These are phyloP conservation scores for Salinomyces thailandicus DNA, from an alignment of 2,329 filamentous ascomycete genomes.

Conservation along the genomic window DNA sequence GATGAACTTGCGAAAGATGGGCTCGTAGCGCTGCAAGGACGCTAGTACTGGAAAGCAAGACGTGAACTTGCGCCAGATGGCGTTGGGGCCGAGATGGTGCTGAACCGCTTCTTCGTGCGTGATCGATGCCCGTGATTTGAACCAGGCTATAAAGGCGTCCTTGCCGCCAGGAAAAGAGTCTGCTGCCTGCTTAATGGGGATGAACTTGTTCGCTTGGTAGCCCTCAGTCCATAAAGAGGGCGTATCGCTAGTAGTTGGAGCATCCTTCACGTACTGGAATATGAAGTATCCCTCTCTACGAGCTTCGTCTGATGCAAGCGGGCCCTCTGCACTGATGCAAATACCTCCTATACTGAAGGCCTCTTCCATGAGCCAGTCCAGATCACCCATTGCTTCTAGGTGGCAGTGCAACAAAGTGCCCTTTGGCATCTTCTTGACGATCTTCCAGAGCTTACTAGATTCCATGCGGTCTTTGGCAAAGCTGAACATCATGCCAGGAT, in stretches of 20 bases:
- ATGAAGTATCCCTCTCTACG: constrained; percentile 50
- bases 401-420: constrained; percentile 79
- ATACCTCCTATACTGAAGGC: constrained; percentile 64
- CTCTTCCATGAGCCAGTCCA: constrained; percentile 65
- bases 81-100: constrained; percentile 73
- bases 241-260: constrained; percentile 25
- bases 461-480: constrained; percentile 81
- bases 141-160: constrained; percentile 64
- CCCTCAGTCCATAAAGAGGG: constrained; percentile 53
- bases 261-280: constrained; percentile 44
- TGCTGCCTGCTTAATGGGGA: constrained; percentile 54
- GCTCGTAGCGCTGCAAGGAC: constrained; percentile 77
- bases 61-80: constrained; percentile 73
- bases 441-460: constrained; percentile 71
- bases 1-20: constrained; percentile 70
- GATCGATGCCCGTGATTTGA: constrained; percentile 62
- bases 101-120: constrained; percentile 61
- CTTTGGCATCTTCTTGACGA: constrained; percentile 80
- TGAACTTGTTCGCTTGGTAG: constrained; percentile 50
- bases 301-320: constrained; percentile 45
- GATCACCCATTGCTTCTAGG: constrained; percentile 81
- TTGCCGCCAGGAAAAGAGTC: constrained; percentile 66
- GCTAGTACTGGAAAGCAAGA: constrained; percentile 63
- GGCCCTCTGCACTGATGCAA: constrained; percentile 51
- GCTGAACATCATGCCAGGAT: constrained; percentile 89